phyloP scores from a whole-genome alignment of 306 rosid genomes.

The Heteromeles arbutifolia region DNA sequence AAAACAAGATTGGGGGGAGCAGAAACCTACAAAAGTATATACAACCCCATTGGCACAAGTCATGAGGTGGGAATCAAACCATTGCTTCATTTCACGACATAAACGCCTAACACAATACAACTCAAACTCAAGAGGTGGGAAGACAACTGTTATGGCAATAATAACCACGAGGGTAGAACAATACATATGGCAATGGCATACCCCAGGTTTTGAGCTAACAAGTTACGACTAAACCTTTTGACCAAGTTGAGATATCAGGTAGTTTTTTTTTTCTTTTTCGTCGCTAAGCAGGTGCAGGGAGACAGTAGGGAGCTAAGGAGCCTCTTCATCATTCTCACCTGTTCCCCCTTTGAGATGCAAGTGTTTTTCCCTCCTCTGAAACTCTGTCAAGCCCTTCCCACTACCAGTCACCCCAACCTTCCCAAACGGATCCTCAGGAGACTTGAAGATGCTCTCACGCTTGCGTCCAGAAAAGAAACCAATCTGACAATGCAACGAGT shows the following conservation, averaged over 20 bases:
- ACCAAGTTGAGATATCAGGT: neutral
- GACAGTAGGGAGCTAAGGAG: slow-evolving; percentile 9
- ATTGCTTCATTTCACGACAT: neutral
- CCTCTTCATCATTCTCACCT: slow-evolving; percentile 68
- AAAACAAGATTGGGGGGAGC: neutral
- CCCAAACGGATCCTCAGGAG: slow-evolving; percentile 91
- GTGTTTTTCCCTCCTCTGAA: slow-evolving; percentile 92
- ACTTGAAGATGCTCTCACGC: slow-evolving; percentile 94
- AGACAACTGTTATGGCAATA: neutral
- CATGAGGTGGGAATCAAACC: neutral
- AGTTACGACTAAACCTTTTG: neutral
- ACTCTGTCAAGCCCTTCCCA: slow-evolving; percentile 96
- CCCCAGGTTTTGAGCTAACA: neutral
- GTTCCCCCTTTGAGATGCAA: slow-evolving; percentile 92
- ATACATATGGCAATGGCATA: neutral
- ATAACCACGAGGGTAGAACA: neutral
- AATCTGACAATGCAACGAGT: slow-evolving; percentile 32
- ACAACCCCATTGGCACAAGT: no score
- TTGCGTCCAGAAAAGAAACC: slow-evolving; percentile 93
- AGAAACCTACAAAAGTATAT: no score
- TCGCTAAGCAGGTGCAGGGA: neutral
- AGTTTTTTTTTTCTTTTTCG: neutral
- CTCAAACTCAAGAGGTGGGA: neutral
- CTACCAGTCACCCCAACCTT: slow-evolving; percentile 99
- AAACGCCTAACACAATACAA: neutral